Evolutionary conservation across 352 stramenopile species (phyloP).

Genomic region (Elongisporangium anandrum): DNA sequence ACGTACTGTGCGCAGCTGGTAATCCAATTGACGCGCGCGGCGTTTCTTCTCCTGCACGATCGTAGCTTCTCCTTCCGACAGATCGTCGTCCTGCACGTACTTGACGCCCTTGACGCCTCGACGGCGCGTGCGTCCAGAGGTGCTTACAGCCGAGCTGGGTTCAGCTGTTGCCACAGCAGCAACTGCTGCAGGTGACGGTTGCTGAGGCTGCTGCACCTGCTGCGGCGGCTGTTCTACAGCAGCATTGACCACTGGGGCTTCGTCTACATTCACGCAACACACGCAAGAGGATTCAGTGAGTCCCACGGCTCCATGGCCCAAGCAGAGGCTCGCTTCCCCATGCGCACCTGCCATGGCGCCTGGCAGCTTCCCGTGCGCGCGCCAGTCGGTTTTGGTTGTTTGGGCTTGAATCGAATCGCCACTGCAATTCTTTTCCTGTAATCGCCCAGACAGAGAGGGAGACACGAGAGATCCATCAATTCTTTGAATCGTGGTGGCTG

Average conservation of each 20-base stretch:
- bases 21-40: constrained; percentile 72
- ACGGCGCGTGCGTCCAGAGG: constrained; percentile 30
- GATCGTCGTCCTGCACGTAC: constrained; percentile 63
- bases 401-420: not conserved
- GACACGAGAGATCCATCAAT: not conserved
- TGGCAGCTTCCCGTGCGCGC: not conserved
- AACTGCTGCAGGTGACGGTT: not conserved
- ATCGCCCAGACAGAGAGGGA: not conserved
- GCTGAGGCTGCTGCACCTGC: not conserved
- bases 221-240: not conserved
- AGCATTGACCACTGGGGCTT: not conserved
- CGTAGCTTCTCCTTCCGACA: constrained; percentile 62
- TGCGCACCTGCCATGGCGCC: constrained; percentile 1
- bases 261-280: not conserved
- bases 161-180: not conserved
- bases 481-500: not conserved
- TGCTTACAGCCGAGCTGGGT: constrained; percentile 1
- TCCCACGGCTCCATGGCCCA: not conserved
- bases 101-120: constrained; percentile 53
- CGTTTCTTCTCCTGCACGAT: constrained; percentile 60
- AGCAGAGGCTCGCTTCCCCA: constrained; percentile 3
- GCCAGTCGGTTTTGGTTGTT: not conserved
- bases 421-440: not conserved
- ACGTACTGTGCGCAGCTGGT: constrained; percentile 50
- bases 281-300: not conserved